Conservation (phyloP, 2,329 filamentous ascomycete species). For the Elsinoe australis region DNA sequence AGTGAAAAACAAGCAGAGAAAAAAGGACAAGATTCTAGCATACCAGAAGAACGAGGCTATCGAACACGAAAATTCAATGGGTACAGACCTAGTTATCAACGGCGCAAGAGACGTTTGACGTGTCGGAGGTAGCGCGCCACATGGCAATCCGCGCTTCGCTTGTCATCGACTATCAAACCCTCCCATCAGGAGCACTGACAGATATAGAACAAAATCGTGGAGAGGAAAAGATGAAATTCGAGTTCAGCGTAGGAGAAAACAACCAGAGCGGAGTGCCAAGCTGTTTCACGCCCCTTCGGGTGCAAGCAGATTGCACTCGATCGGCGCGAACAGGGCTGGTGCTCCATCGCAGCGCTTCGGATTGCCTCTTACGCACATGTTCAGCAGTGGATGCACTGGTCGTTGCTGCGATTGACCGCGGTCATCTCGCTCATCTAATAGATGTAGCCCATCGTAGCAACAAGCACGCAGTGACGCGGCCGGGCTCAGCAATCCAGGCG, state of each 20-base stretch:
- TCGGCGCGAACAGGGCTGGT: too few relatives aligned
- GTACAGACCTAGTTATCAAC: constrained; percentile 1
- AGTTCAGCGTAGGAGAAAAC: not conserved
- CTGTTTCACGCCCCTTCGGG: constrained; percentile 6
- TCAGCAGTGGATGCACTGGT: too few relatives aligned
- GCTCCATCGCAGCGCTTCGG: too few relatives aligned
- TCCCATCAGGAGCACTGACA: not conserved
- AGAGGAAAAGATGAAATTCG: constrained; percentile 1
- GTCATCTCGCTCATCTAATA: too few relatives aligned
- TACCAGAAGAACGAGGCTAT: not conserved
- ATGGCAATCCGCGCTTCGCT: too few relatives aligned
- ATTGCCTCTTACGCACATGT: too few relatives aligned
- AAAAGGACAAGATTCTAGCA: too few relatives aligned
- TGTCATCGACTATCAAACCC: not conserved
- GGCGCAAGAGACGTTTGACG: not conserved
- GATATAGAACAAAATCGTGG: not conserved
- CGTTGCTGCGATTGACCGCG: too few relatives aligned
- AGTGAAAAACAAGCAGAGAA: not conserved
- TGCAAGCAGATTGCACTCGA: not conserved
- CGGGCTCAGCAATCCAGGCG: too few relatives aligned
- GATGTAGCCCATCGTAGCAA: too few relatives aligned
- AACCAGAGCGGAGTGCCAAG: not conserved
- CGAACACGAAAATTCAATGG: not conserved
- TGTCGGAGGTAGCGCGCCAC: not conserved
- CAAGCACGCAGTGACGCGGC: too few relatives aligned